Evolutionary conservation across 2,329 filamentous ascomycete genomes (phyloP), one percentile per base, ranked within the genome.

Genomic region (Calycina marina): DNA sequence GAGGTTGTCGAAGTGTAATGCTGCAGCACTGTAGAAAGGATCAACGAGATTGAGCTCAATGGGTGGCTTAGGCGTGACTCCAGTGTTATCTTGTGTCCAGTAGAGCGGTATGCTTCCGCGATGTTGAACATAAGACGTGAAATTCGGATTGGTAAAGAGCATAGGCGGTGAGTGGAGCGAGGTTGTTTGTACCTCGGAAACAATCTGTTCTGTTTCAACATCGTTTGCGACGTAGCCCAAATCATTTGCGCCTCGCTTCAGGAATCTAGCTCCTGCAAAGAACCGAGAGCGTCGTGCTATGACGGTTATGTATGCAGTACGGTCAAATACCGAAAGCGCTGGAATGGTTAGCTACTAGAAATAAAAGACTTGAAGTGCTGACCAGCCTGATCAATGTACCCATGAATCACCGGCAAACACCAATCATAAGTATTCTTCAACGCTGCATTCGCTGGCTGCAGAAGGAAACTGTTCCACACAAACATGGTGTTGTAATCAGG

Each of bases 151-250:
- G 4, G 84, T 76, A 52, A 84, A 94, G 8, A 93, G 67, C 30
- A 72, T 73, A 3, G 81, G 82, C 4, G 90, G 84, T 3, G 82
- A 79, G 58, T 98, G 90, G 46, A 98, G 94, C 0, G 90, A 94
- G 1, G 90, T 98, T 0, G 85, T 94, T 31, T 88, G 63, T 46
- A 85, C 83, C 52, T 98, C 90, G 1, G 86, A 90, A 4, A 98
- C 86, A 38, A 98, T 94, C 54, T 98, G 90, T 56, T 98, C 90
- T 1, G 90, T 96, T 57, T 98, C 92, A 14, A 98, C 90, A 56
- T 98, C 92, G 51, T 98, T 98, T 32, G 90, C 92, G 34, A 98
- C 90, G 52, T 93, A 93, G 10, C 90, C 88, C 52, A 86, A 55
- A 53, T 98, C 90, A 49, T 98, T 98, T 29, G 85, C 81, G 18